Evolutionary conservation across 495 filamentous ascomycete genomes (phyloP).

Genomic region (Penicillium roqueforti): DNA sequence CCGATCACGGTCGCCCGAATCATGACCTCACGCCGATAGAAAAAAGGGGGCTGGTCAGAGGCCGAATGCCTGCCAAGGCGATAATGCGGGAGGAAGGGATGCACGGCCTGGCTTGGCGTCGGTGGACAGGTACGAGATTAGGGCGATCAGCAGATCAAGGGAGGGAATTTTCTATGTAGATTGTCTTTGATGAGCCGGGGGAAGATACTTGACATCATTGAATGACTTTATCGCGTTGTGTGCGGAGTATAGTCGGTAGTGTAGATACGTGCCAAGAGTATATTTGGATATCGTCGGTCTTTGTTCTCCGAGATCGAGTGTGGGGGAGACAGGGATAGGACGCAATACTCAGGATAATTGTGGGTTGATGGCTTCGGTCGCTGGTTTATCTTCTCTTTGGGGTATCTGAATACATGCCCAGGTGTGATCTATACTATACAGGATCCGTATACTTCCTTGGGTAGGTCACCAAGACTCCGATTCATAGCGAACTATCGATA

Average conservation of each 20-base stretch:
- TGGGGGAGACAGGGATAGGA: conserved; percentile 5
- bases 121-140: conserved; percentile 10
- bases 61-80: conserved; percentile 23
- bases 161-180: not conserved
- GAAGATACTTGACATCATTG: conserved; percentile 6
- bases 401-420: not conserved
- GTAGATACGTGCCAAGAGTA: not conserved
- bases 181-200: too few species aligned
- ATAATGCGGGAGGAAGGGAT: conserved; percentile 31
- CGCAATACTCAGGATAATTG: not conserved
- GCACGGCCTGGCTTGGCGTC: conserved; percentile 35
- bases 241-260: not conserved
- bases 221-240: conserved; percentile 6
- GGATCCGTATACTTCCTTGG: not conserved
- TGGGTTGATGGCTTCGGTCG: not conserved
- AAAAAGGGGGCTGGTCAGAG: conserved; percentile 8
- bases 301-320: conserved; percentile 17
- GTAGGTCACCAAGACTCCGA: conserved; percentile 1
- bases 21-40: conserved; percentile 3
- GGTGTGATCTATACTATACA: not conserved
- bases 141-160: conserved; percentile 17
- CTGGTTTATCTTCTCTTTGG: not conserved
- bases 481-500: not conserved
- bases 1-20: not conserved
- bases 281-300: conserved; percentile 1